A percentile compares a stretch with the other conserved stretches of the same genome.
Conservation (phyloP, 805 yeast species). For the Brettanomyces custersianus region DNA sequence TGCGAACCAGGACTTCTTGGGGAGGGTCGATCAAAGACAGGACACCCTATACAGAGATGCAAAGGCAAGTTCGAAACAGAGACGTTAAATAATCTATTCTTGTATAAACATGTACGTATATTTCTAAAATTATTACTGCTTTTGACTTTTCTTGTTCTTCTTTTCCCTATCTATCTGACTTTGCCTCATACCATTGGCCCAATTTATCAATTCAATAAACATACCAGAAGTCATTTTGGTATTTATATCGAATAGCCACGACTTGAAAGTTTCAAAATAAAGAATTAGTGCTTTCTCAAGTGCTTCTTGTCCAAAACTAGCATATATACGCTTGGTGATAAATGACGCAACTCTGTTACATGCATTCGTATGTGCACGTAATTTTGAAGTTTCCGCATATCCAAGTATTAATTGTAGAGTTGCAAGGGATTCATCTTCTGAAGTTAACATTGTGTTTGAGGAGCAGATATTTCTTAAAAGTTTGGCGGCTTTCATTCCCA, state of each 20-base stretch:
- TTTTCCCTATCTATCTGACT: not conserved
- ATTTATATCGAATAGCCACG: slow-evolving; percentile 46
- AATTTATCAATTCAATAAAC: slow-evolving; percentile 74
- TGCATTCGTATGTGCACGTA: slow-evolving; percentile 44
- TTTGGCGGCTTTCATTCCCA: slow-evolving; percentile 72
- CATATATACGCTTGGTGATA: slow-evolving; percentile 46
- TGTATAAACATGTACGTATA: not conserved
- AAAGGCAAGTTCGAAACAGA: slow-evolving; percentile 10
- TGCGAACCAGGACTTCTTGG: slow-evolving; percentile 84
- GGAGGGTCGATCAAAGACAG: slow-evolving; percentile 55
- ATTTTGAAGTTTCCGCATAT: slow-evolving; percentile 33
- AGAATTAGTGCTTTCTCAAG: slow-evolving; percentile 41
- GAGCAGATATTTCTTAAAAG: slow-evolving; percentile 57
- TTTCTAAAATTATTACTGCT: not conserved
- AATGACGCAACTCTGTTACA: slow-evolving; percentile 61
- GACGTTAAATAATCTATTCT: not conserved
- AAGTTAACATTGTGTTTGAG: slow-evolving; percentile 23
- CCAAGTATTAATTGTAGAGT: slow-evolving; percentile 34
- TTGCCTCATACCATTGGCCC: slow-evolving; percentile 50
- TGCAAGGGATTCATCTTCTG: slow-evolving; percentile 12
- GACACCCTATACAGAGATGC: slow-evolving; percentile 42
- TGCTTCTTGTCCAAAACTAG: slow-evolving; percentile 19
- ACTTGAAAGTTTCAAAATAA: slow-evolving; percentile 46
- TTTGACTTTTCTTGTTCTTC: not conserved
- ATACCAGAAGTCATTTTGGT: slow-evolving; percentile 44